These are phyloP conservation scores for Dendryphion nanum DNA, from an alignment of 2,329 filamentous ascomycete species.

Conservation along the genomic window DNA sequence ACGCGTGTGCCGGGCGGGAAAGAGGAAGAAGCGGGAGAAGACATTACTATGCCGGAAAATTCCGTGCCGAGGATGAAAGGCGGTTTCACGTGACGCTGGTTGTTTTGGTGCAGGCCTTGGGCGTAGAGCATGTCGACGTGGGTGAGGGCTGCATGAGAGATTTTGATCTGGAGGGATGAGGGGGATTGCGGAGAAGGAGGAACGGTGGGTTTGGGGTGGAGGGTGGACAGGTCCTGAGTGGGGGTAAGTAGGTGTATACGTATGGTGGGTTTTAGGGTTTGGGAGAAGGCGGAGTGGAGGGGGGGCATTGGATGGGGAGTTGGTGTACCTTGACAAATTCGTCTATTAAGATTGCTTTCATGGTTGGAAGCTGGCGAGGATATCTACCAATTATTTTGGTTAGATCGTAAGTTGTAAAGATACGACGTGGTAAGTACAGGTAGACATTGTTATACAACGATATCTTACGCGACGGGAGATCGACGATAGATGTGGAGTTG, in stretches of 20 bases:
- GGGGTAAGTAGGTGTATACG: not conserved
- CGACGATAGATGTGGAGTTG: conserved; percentile 6
- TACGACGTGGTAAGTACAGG: too few species aligned
- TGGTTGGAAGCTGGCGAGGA: conserved; percentile 1
- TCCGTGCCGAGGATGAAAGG: conserved; percentile 60
- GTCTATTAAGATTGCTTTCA: conserved; percentile 10
- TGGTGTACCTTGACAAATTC: conserved; percentile 9
- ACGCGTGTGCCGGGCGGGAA: conserved; percentile 52
- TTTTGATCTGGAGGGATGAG: conserved; percentile 42
- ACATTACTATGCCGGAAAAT: conserved; percentile 55
- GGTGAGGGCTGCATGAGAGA: conserved; percentile 58
- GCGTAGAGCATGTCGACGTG: conserved; percentile 62
- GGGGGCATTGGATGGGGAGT: too few species aligned
- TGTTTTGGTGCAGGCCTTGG: conserved; percentile 61
- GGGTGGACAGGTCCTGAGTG: conserved; percentile 28
- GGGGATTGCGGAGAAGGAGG: conserved; percentile 31
- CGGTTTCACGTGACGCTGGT: conserved; percentile 54
- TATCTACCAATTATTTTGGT: not conserved
- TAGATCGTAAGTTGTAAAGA: too few species aligned
- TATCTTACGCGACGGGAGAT: conserved; percentile 3
- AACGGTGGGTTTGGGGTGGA: conserved; percentile 20
- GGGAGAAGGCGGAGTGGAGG: not conserved
- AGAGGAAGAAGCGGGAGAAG: conserved; percentile 28
- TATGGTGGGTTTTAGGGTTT: not conserved
- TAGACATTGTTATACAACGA: not conserved